A percentile compares a stretch with the other conserved stretches of the same genome.
These are phyloP conservation scores for Aspergillus leporis DNA, from an alignment of 495 filamentous ascomycete species.

Conservation along the genomic window DNA sequence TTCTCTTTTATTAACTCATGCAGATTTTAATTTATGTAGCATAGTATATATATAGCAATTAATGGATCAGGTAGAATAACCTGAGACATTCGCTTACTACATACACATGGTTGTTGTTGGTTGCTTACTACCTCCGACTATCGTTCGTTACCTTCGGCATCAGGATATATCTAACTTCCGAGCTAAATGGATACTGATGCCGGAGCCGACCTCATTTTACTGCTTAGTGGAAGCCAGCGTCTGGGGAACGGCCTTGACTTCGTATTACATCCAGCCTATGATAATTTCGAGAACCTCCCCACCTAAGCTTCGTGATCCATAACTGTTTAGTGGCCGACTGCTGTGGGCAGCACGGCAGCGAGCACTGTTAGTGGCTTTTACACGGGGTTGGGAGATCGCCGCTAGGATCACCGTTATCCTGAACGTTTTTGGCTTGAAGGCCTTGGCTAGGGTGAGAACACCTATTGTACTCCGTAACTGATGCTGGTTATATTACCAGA, in stretches of 20 bases:
- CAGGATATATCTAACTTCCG: background rate
- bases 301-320: conserved; percentile 23
- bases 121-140: background rate
- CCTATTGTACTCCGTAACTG: background rate
- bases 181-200: conserved; percentile 1
- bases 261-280: conserved; percentile 17
- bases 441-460: conserved; percentile 1
- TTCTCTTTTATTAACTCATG: background rate
- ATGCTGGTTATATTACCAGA: background rate
- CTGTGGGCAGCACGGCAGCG: conserved; percentile 15
- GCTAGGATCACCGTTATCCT: conserved; percentile 36
- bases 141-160: background rate
- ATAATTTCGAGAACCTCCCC: conserved; percentile 11
- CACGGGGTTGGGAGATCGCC: conserved; percentile 35
- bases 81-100: background rate
- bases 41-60: background rate
- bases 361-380: conserved; percentile 15
- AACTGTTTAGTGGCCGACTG: conserved; percentile 6
- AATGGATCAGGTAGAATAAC: background rate
- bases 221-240: background rate
- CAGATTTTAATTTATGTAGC: background rate
- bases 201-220: background rate
- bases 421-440: conserved; percentile 18
- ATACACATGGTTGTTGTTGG: no score
- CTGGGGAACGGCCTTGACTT: conserved; percentile 17